These are phyloP conservation scores for Basidiobolus heterosporus DNA, from an alignment of 371 early-diverging fungal genomes.

Conservation along the genomic window DNA sequence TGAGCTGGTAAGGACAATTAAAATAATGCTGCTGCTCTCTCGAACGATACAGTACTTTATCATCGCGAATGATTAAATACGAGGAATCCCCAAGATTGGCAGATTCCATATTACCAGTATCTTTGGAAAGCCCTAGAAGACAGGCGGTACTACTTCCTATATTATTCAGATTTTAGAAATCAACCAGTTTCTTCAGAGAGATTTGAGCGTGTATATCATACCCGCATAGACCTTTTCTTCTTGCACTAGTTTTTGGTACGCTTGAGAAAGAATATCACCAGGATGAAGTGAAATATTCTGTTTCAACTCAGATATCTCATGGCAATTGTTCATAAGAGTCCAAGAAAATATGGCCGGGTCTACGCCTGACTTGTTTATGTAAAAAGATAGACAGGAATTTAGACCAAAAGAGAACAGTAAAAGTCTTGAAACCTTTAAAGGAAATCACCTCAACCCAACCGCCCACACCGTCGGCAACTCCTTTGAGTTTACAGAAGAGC, in stretches of 20 bases:
- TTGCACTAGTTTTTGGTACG: slow-evolving; percentile 31
- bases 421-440: neutral
- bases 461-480: slow-evolving; percentile 57
- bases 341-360: slow-evolving; percentile 43
- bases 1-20: slow-evolving; percentile 55
- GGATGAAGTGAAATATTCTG: slow-evolving; percentile 23
- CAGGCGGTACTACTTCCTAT: slow-evolving; percentile 48
- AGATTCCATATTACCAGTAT: slow-evolving; percentile 37
- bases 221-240: slow-evolving; percentile 40
- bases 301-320: slow-evolving; percentile 25
- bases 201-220: too few relatives aligned
- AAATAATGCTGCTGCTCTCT: slow-evolving; percentile 52
- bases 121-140: slow-evolving; percentile 37
- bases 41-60: slow-evolving; percentile 38
- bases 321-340: slow-evolving; percentile 52
- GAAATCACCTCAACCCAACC: slow-evolving; percentile 34
- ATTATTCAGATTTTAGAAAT: neutral
- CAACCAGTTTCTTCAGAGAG: too few relatives aligned
- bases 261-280: slow-evolving; percentile 34
- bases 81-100: slow-evolving; percentile 50
- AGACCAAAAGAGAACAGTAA: neutral
- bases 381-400: neutral
- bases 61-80: slow-evolving; percentile 36
- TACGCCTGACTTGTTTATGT: slow-evolving; percentile 9
- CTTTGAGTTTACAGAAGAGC: slow-evolving; percentile 13